Base-by-base conservation (phyloP, 2,329 filamentous ascomycete species). In the Diplodia sapinea region DNA sequence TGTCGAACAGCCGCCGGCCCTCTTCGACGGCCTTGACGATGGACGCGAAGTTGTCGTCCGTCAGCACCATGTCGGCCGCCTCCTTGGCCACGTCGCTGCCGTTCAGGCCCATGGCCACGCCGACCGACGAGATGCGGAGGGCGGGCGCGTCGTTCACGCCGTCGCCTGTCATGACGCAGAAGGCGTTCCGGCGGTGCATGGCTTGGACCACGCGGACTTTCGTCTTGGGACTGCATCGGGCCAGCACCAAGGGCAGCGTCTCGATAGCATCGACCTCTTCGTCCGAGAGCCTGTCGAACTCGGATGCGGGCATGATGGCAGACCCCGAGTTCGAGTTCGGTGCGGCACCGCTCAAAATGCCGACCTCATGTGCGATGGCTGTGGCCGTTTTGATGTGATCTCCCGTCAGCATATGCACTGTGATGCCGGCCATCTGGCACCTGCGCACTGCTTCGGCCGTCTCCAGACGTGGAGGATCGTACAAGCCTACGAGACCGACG, bases 391-490 rank as follows among this genome's bases (percentile, higher is more conserved):
- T 80, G 33, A 79, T 77, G 68, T 83, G 81, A 49, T 83, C 82
- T 52, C 82, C 82, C 49, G 82, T 83, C 33, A 83, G 75, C 82
- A 83, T 83, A 70, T 83, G 81, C 1, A 83, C 81, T 0, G 78
- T 80, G 55, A 83, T 82, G n/a, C 81, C 81, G 51, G 81, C 81
- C 50, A 77, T 73, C 68, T 82, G 80, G 43, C 81, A 83, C 66
- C 80, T 77, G 31, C 75, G 75, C 57, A 83, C 82, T 17, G 81
- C 80, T 43, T 76, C 85, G 26, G 89, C 91, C 0, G 93, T 93
- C 79, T 96, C 93, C 2, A 88, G 87, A 1, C 93, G 91, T 66
- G 92, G 93, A 3, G 93, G 93, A 72, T 96, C 93, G 75, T 95
- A 94, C 70, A 96, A 90, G 67, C 92, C 93, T 59, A 91, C 89